Evolutionary conservation across 1,284 basidiomycete genomes (phyloP).

Genomic region (Bondarzewia mesenterica): DNA sequence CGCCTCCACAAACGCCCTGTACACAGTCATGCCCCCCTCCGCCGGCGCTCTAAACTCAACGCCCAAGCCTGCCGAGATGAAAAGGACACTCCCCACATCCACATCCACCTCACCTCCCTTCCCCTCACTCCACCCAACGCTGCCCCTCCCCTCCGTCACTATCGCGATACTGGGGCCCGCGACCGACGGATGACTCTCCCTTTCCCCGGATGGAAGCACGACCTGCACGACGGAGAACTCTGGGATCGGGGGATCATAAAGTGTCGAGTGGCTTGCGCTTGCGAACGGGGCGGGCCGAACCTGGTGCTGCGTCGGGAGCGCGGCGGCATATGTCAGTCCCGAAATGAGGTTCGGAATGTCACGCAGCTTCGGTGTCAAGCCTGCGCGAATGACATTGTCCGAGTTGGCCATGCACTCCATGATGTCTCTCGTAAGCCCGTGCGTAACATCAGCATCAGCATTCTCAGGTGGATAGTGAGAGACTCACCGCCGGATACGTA

Average conservation of each 20-base stretch:
- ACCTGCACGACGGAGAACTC: constrained; percentile 87
- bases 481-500: constrained; percentile 83
- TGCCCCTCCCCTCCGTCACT: constrained; percentile 65
- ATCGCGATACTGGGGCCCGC: constrained; percentile 84
- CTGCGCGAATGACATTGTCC: constrained; percentile 98
- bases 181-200: constrained; percentile 52
- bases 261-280: constrained; percentile 25
- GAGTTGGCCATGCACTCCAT: constrained; percentile 98
- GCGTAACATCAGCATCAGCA: background rate
- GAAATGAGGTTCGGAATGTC: constrained; percentile 87
- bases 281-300: constrained; percentile 54
- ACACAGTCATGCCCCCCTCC: constrained; percentile 44
- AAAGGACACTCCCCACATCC: constrained; percentile 70
- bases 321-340: constrained; percentile 82
- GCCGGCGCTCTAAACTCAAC: constrained; percentile 36
- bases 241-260: constrained; percentile 94
- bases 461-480: background rate
- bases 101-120: constrained; percentile 36
- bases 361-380: constrained; percentile 92
- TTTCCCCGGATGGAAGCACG: constrained; percentile 36
- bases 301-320: constrained; percentile 60
- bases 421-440: constrained; percentile 56
- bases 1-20: constrained; percentile 68
- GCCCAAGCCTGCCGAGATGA: constrained; percentile 69
- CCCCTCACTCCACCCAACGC: constrained; percentile 37